phyloP scores from a whole-genome alignment of 345 rosid genomes.

The Sisymbrium irio region DNA sequence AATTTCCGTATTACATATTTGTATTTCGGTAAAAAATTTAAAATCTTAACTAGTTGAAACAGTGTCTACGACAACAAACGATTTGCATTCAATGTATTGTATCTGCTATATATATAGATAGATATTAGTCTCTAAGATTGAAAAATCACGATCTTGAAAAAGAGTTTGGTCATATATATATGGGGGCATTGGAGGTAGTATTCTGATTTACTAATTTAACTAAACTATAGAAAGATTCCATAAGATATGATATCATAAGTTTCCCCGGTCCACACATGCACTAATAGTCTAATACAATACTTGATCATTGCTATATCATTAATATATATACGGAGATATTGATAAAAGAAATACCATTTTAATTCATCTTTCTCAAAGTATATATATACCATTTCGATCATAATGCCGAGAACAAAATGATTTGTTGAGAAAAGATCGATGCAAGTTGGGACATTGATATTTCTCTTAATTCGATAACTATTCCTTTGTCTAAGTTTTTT shows the following conservation, averaged over 20 bases:
- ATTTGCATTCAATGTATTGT: background rate
- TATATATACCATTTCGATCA: background rate
- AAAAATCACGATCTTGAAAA: background rate
- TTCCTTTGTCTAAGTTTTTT: too few species aligned
- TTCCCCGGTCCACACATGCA: background rate
- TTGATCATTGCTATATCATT: background rate
- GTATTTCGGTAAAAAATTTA: too few species aligned
- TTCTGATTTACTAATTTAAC: background rate
- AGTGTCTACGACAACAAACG: too few species aligned
- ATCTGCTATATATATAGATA: background rate
- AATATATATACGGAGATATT: background rate
- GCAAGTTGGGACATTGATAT: background rate
- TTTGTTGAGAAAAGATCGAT: background rate
- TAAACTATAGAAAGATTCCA: constrained; percentile 10
- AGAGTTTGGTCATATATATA: background rate
- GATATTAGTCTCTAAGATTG: background rate
- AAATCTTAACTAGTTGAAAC: too few species aligned
- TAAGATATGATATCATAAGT: constrained; percentile 9
- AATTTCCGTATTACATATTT: too few species aligned
- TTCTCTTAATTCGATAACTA: background rate
- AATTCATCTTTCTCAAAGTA: too few species aligned
- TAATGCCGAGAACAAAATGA: background rate
- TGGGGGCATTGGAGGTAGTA: background rate
- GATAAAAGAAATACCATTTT: background rate
- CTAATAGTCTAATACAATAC: too few species aligned